phyloP scores from a whole-genome alignment of 1,284 basidiomycete genomes.

The Xerocomus amazonicus region DNA sequence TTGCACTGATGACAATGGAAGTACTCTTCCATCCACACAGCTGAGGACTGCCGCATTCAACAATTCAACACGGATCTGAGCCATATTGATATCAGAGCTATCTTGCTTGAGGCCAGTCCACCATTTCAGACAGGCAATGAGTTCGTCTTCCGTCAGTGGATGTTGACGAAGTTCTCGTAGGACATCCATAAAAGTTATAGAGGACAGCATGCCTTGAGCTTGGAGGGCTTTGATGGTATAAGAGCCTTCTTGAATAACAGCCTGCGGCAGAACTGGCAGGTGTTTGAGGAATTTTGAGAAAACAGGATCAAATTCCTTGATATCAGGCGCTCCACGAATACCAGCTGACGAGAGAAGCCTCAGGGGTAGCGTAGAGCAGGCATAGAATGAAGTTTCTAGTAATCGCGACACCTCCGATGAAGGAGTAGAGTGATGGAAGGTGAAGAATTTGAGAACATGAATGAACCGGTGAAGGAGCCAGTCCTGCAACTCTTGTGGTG shows the following conservation, averaged over 20 bases:
- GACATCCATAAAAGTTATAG: conserved; percentile 87
- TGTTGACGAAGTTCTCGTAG: conserved; percentile 73
- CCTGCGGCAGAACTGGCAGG: conserved; percentile 72
- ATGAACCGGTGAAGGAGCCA: conserved; percentile 65
- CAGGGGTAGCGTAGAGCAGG: conserved; percentile 53
- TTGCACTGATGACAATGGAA: conserved; percentile 68
- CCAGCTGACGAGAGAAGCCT: conserved; percentile 82
- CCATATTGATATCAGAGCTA: conserved; percentile 34
- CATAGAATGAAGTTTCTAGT: conserved; percentile 83
- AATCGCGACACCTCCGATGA: conserved; percentile 78
- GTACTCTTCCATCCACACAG: conserved; percentile 43
- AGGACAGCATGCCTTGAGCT: conserved; percentile 67
- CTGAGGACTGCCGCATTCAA: conserved; percentile 69
- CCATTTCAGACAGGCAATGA: conserved; percentile 85
- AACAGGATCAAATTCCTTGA: conserved; percentile 76
- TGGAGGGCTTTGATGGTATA: conserved; percentile 67
- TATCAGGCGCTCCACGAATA: conserved; percentile 63
- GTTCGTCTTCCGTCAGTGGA: conserved; percentile 74
- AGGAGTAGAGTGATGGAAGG: conserved; percentile 84
- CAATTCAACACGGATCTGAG: conserved; percentile 56
- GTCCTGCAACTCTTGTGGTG: conserved; percentile 42
- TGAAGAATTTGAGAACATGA: conserved; percentile 88
- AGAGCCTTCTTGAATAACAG: conserved; percentile 61
- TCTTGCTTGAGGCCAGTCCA: conserved; percentile 71
- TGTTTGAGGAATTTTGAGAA: conserved; percentile 79